phyloP scores from a whole-genome alignment of 2,329 filamentous ascomycete species.

The Xylaria digitata region DNA sequence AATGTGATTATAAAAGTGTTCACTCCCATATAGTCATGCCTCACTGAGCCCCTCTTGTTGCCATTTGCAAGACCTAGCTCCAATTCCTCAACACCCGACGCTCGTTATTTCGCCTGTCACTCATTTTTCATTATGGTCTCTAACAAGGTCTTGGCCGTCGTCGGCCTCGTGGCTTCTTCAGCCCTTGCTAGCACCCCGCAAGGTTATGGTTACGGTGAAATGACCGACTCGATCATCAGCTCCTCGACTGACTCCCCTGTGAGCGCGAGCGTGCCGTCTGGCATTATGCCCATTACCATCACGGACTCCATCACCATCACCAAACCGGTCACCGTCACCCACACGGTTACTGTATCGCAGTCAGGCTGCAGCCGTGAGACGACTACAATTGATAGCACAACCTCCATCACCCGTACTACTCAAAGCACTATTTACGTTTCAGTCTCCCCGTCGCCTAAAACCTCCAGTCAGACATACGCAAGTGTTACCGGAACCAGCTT shows the following conservation, averaged over 20 bases:
- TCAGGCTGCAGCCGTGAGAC: conserved; percentile 11
- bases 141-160: conserved; percentile 8
- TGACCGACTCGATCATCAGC: conserved; percentile 21
- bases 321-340: conserved; percentile 29
- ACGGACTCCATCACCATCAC: conserved; percentile 35
- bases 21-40: not conserved
- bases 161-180: conserved; percentile 19
- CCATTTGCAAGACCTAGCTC: not conserved
- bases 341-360: conserved; percentile 27
- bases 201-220: conserved; percentile 33
- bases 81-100: conserved; percentile 1
- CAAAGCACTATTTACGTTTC: conserved; percentile 25
- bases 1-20: conserved; percentile 24
- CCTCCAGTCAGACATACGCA: not conserved
- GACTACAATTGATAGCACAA: conserved; percentile 30
- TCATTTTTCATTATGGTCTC: conserved; percentile 32
- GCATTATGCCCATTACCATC: conserved; percentile 20
- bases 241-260: conserved; percentile 8
- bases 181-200: conserved; percentile 23
- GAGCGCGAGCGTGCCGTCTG: conserved; percentile 1
- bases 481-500: not conserved
- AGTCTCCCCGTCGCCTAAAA: not conserved
- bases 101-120: conserved; percentile 22
- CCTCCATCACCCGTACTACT: conserved; percentile 25
- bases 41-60: not conserved